These are phyloP conservation scores for Pseudonitzschia multiseries DNA, from an alignment of 108 stramenopile genomes.

Conservation along the genomic window DNA sequence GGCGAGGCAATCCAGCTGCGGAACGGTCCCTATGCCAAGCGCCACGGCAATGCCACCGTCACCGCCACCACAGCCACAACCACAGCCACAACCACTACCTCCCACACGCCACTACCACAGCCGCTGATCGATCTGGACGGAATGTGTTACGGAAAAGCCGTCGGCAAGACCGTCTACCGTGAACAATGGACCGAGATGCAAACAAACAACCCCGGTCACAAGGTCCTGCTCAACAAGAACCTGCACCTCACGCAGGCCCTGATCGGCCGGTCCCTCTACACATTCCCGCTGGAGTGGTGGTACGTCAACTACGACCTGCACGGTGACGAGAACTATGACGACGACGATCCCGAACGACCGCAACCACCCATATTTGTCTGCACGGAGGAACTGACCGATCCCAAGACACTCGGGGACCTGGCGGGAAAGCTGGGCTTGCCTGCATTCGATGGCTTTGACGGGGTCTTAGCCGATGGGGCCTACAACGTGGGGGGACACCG, in stretches of 20 bases:
- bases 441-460: conserved; percentile 50
- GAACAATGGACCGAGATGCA: conserved; percentile 67
- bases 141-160: conserved; percentile 58
- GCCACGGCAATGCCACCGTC: neutral
- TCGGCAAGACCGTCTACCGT: conserved; percentile 48
- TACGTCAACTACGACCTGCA: conserved; percentile 48
- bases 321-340: no score
- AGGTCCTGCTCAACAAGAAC: conserved; percentile 52
- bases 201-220: conserved; percentile 46
- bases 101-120: conserved; percentile 9
- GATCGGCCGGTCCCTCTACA: conserved; percentile 73
- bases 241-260: conserved; percentile 66
- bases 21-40: neutral
- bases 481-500: conserved; percentile 82
- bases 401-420: conserved; percentile 49
- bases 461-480: conserved; percentile 47
- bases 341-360: neutral
- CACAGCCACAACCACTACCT: neutral
- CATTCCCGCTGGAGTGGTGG: conserved; percentile 87
- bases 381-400: conserved; percentile 70
- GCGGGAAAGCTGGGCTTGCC: conserved; percentile 66
- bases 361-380: conserved; percentile 67
- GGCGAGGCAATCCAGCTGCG: conserved; percentile 36
- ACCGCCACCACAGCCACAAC: no score
- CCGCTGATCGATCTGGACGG: conserved; percentile 70